Base-by-base conservation (phyloP, 2,329 filamentous ascomycete genomes). In the Alternaria burnsii region DNA sequence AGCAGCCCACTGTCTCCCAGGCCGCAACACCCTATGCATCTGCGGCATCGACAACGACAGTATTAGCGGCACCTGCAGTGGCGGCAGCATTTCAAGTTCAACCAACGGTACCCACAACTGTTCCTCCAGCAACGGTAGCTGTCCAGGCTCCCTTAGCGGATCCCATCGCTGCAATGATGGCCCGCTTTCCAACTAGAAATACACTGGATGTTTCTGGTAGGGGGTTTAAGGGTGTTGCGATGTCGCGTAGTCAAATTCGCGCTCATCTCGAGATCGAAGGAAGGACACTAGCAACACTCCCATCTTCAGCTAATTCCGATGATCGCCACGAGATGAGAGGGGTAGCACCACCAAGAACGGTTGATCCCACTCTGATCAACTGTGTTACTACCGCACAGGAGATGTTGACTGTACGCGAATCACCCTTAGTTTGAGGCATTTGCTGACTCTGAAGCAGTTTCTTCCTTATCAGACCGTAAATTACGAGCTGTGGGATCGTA, bases 241-340 rank as follows among this genome's bases (percentile, higher is more conserved):
- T 52, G 50, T 52, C 50, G 11, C 50, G 38, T 41, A 36, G 50
- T 9, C 50, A 52, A 24, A 52, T 52, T 34, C 50, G 50, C 28
- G 50, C 50, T 22, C 36, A 40, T 41, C 12, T 52, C 3, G 50
- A 52, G 50, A 28, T 41, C 2, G 22, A 40, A 18, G 50, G 36
- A 5, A 38, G 22, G 10, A 22, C 34, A 11, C 26, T 52, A n/a
- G 28, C n/a, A 14, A 30, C 26, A 18, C 50, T 52, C 24, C 50
- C 50, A 32, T 9, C 50, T 3, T 28, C 36, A 18, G 50, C 50
- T 16, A 52, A 42, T 24, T 52, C 24, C 36, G 10, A 30, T 4
- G 16, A 14, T 40, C 22, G 50, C 18, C 50, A 42, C 18, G 36
- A 52, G n/a, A 28, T 52, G 36, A 52, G 40, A 36, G 28, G 50